Conservation (phyloP, 2,329 filamentous ascomycete genomes). For the Paecilomyces formosus region DNA sequence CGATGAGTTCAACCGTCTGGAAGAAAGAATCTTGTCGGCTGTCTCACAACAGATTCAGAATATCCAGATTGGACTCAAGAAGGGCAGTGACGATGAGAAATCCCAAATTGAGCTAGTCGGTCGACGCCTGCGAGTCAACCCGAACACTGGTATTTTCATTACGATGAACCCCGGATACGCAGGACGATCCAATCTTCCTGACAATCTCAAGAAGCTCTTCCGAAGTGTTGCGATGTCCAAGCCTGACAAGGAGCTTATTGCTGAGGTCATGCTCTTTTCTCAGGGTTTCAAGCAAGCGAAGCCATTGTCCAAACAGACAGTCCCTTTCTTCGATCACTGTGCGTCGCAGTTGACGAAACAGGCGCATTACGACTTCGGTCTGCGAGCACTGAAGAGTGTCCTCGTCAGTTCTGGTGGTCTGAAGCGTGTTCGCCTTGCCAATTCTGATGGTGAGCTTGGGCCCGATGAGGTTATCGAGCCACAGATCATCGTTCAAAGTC, state of each 20-base stretch:
- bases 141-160: conserved; percentile 97
- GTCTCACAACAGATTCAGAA: conserved; percentile 99
- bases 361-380: conserved; percentile 96
- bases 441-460: conserved; percentile 48
- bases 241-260: conserved; percentile 98
- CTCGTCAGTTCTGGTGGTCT: conserved; percentile 94
- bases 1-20: conserved; percentile 98
- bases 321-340: conserved; percentile 97
- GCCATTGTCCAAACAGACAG: conserved; percentile 84
- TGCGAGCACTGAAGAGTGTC: conserved; percentile 96
- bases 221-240: conserved; percentile 99
- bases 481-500: conserved; percentile 96
- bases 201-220: conserved; percentile 99
- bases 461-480: conserved; percentile 75
- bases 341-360: conserved; percentile 78
- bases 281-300: conserved; percentile 98
- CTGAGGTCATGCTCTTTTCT: conserved; percentile 99
- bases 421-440: conserved; percentile 72
- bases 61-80: conserved; percentile 91
- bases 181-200: conserved; percentile 91
- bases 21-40: conserved; percentile 93
- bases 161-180: conserved; percentile 99
- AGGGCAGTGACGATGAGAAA: conserved; percentile 71
- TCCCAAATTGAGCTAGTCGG: conserved; percentile 91
- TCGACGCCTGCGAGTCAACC: conserved; percentile 79